A percentile compares a stretch with the other conserved stretches of the same genome.
phyloP scores from a whole-genome alignment of 345 rosid genomes.

The Melaleuca quinquenervia region DNA sequence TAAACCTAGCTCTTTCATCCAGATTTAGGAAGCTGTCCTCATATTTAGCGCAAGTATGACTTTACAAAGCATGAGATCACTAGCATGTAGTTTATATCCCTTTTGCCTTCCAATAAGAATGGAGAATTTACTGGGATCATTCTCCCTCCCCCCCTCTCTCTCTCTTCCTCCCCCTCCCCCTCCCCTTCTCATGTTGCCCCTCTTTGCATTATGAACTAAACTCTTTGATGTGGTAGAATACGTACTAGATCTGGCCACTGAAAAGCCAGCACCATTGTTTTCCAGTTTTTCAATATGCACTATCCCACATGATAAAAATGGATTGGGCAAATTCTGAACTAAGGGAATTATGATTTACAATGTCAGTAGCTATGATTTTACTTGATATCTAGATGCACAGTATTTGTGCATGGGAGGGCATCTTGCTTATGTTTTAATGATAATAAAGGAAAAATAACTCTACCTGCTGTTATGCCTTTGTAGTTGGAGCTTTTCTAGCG shows the following conservation, averaged over 20 bases:
- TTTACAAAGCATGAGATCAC: background rate
- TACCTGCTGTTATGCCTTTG: background rate
- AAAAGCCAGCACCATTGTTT: background rate
- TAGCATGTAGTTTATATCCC: background rate
- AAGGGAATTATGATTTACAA: background rate
- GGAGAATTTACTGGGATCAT: background rate
- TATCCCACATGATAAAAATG: background rate
- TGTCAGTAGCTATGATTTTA: background rate
- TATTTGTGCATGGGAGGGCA: background rate
- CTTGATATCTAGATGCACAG: background rate
- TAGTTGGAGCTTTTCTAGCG: background rate
- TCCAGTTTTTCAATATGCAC: background rate
- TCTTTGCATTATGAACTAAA: background rate
- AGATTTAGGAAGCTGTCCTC: background rate
- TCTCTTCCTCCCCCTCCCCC: background rate
- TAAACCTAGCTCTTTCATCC: background rate
- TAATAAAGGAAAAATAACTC: background rate
- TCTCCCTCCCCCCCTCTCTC: background rate
- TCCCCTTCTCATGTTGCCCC: fast-evolving
- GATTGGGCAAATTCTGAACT: background rate
- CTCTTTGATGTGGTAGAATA: background rate
- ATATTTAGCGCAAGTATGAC: background rate
- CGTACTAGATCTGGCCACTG: background rate
- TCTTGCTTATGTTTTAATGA: background rate
- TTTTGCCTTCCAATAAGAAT: background rate